A percentile compares a stretch with the other conserved stretches of the same genome.
These are phyloP conservation scores for Naematelia encephala DNA, from an alignment of 768 basidiomycete genomes.

Conservation along the genomic window DNA sequence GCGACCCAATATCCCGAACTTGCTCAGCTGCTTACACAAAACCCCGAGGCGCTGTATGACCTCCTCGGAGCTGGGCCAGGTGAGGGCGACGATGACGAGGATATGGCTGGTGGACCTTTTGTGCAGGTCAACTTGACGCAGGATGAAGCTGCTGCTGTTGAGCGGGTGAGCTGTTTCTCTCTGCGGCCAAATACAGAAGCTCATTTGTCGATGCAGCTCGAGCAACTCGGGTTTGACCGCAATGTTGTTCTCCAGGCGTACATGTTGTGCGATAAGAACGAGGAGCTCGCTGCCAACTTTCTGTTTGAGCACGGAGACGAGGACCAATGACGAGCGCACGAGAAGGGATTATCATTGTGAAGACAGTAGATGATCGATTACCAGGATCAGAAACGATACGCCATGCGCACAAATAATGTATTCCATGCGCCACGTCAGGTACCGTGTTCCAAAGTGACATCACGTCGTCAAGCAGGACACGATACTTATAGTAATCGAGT, in stretches of 20 bases:
- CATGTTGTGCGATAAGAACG: slow-evolving; percentile 81
- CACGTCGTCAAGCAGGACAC: slow-evolving; percentile 2
- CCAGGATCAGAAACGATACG: background rate
- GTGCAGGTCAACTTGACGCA: slow-evolving; percentile 66
- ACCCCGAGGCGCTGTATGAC: slow-evolving; percentile 68
- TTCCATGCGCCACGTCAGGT: slow-evolving; percentile 1
- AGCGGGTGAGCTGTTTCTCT: slow-evolving; percentile 73
- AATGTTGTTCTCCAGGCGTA: slow-evolving; percentile 83
- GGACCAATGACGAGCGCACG: slow-evolving; percentile 23
- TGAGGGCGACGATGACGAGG: slow-evolving; percentile 50
- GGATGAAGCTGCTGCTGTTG: slow-evolving; percentile 84
- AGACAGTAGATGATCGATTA: background rate
- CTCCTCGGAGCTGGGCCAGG: slow-evolving; percentile 58
- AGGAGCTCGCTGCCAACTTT: slow-evolving; percentile 92
- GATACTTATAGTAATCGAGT: background rate
- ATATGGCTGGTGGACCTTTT: slow-evolving; percentile 53
- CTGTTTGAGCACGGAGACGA: slow-evolving; percentile 69
- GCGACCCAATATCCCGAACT: slow-evolving; percentile 69
- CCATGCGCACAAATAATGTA: background rate
- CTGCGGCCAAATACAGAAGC: background rate
- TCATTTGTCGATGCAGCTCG: slow-evolving; percentile 58
- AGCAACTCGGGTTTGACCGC: slow-evolving; percentile 80
- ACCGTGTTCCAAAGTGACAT: background rate
- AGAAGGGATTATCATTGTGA: slow-evolving; percentile 4
- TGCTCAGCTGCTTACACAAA: slow-evolving; percentile 63